A percentile compares a stretch with the other conserved stretches of the same genome.
phyloP scores from a whole-genome alignment of 1,284 basidiomycete genomes.

The Stygiomarasmius scandens region DNA sequence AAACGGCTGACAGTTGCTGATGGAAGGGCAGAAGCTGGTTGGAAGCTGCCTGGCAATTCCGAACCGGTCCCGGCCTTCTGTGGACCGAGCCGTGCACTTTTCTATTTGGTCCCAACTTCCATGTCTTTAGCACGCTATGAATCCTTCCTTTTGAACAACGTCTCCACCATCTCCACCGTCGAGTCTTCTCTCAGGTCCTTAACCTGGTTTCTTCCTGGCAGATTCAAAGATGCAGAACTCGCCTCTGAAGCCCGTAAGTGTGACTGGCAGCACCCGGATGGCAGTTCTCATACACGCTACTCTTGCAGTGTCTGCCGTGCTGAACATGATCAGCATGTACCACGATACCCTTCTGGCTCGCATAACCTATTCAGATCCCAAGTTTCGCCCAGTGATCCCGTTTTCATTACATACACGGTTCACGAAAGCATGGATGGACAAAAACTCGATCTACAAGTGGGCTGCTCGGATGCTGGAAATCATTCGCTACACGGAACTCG shows the following conservation, averaged over 20 bases:
- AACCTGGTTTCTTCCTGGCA: conserved; percentile 93
- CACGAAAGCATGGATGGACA: conserved; percentile 81
- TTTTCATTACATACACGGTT: conserved; percentile 74
- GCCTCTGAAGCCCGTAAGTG: conserved; percentile 88
- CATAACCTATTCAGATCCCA: conserved; percentile 63
- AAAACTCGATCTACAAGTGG: conserved; percentile 72
- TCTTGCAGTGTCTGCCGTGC: conserved; percentile 63
- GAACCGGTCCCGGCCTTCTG: neutral
- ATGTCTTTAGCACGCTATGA: conserved; percentile 65
- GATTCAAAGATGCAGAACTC: conserved; percentile 96
- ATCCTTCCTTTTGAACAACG: conserved; percentile 80
- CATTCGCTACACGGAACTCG: conserved; percentile 76
- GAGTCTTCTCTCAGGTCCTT: conserved; percentile 88
- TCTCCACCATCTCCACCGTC: conserved; percentile 82
- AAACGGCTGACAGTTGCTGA: neutral
- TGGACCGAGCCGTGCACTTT: neutral
- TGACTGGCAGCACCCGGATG: conserved; percentile 18
- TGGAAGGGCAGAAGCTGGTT: neutral
- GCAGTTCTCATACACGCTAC: conserved; percentile 18
- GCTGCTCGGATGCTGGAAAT: conserved; percentile 73
- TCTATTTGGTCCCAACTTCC: neutral
- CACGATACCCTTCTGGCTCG: conserved; percentile 82
- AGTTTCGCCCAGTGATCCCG: conserved; percentile 70
- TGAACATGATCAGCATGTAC: conserved; percentile 83
- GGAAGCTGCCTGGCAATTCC: neutral